Evolutionary conservation across 257 asterid genomes (phyloP), one percentile per base, ranked within the genome.

Genomic region (Striga asiatica): DNA sequence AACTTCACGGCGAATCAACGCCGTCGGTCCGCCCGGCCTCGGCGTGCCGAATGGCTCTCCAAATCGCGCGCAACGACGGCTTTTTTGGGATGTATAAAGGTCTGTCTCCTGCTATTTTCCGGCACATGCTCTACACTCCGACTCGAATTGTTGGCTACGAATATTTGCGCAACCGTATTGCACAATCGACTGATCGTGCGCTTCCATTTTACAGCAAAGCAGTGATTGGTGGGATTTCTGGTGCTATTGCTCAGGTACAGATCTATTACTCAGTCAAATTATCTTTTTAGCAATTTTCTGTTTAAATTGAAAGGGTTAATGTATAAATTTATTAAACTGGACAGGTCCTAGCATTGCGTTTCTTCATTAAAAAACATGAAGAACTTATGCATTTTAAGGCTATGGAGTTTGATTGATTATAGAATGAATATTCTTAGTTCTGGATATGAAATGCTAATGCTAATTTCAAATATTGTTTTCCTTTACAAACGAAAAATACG

Each of bases 191-290:
- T 46, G 83, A 79, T 61, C 52, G 18, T 50, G 47, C 89, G 17
- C 64, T 74, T 19, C 52, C 92, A 29, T 78, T 89, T 20, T 54
- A 67, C 54, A 57, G 67, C 48, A 85, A 85, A 71, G 93, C 93
- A 0, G 16, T 64, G 10, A 50, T 79, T 22, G 95, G 95, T 32
- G 97, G 97, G 58, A 31, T 72, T 56, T 85, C 95, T 5, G 97
- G 97, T 19, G 88, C 78, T 50, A 70, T 83, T 61, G 95, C 97
- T 67, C 97, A 89, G 95, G 97, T 85, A 65, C 8, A 48, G 50
- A 17, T 10, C 58, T 32, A 47, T 50, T 2, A 11, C 4, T 13
- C 41, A 1, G 34, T 31, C 22, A 1, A 6, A 19, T 39, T 41
- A 16, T 13, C 34, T 50, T 34, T 23, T 62, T 42, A 3, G 48